Evolutionary conservation across 129 eudicot species (phyloP), one percentile per base, ranked within the genome.

Genomic region (Helianthus annuus): DNA sequence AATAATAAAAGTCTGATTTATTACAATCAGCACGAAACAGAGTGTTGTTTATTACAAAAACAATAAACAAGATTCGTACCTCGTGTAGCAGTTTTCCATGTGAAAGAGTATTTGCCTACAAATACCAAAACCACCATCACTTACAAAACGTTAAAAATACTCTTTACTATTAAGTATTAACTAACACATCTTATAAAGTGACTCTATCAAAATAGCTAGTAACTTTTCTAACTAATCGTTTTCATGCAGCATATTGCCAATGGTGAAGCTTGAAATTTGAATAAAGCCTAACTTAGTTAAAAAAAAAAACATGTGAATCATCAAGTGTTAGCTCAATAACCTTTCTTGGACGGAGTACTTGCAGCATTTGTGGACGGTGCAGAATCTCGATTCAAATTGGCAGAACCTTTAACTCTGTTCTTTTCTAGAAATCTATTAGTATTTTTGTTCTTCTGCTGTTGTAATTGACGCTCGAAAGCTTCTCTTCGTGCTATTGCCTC

Each of bases 401-500:
- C 15, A 38, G 65, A 48, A 49, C 51, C 54, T 16, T 61, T 60
- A 46, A 45, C 52, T 51, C 17, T 74, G 14, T 53, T 67, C 13
- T 70, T 77, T 74, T 80, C 82, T 5, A 16, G 58, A 56, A 73
- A 34, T 73, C 81, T 77, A 34, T 83, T 85, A 49, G 82, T 83
- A 64, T 81, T 83, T 70, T 54, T 69, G 66, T 70, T 68, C 59
- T 85, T 78, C 46, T 85, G 79, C 39, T 85, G 77, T 46, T 83
- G 85, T 7, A 71, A 73, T 51, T 64, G 86, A 72, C 77, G 71
- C 66, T 87, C 91, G 39, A 68, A 83, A 58, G 91, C 89, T 68
- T 83, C 87, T 66, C 96, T 80, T 56, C 92, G 74, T 54, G 89
- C 90, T 68, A 92, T 48, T 32, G 95, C 98, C 10, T 87, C 92